Evolutionary conservation across 352 stramenopile species (phyloP), one percentile per base, ranked within the genome.

Genomic region (Phytophthora fragariae): DNA sequence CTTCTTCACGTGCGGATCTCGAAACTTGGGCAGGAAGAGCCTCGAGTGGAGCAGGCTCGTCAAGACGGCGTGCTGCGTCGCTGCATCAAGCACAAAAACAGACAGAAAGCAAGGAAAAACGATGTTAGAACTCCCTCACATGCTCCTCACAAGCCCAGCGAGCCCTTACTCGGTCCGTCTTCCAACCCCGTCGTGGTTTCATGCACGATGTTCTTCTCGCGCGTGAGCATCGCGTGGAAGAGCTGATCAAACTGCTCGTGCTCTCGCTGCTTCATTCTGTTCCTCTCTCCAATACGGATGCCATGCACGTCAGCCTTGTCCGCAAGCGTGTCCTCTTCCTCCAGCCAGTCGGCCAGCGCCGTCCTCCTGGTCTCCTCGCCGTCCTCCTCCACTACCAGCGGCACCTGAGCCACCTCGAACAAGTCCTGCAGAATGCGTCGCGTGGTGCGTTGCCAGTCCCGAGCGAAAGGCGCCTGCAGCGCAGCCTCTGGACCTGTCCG

Each of bases 131-230:
- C 35, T 15, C 10, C 35, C 12, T 9, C 12, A 44, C 35, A 15
- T 27, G 24, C 35, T 12, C 35, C 35, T 44, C 35, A 44, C 14
- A 41, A 44, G 35, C 15, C 37, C 37, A 15, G 37, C 37, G 37
- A 17, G 11, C 46, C 83, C 80, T 62, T 76, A 90, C 82, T 88
- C 24, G 80, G 81, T 55, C 83, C 85, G 44, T 91, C 85, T 71
- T 96, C 89, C 55, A 92, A 72, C 3, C 89, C 89, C 1, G 89
- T 96, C 11, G 87, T 94, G 41, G 67, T 75, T 47, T 72, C 58
- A 46, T 93, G 86, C 63, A 96, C 88, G 29, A 96, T 85, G 72
- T 93, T 91, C 59, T 87, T 91, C 67, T 96, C 89, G 35, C 72
- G 81, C 27, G 79, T 86, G 21, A 96, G 78, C 82, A 93, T 88